A percentile compares a stretch with the other conserved stretches of the same genome.
Evolutionary conservation across 495 filamentous ascomycete species (phyloP).

Genomic region (Parachaetomium inaequale): DNA sequence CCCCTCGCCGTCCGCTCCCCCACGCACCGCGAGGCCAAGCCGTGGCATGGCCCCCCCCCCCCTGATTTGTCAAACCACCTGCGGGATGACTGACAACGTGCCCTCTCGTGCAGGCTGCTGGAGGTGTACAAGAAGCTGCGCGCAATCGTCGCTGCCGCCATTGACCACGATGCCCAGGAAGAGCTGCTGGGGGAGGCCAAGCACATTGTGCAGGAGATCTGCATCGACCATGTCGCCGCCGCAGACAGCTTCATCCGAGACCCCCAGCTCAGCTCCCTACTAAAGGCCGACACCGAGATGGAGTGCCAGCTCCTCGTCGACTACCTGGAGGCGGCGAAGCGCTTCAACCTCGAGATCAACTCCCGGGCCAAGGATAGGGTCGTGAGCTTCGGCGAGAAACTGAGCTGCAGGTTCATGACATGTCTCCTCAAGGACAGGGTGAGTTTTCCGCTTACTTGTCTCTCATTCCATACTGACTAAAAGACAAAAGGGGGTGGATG

Average conservation of each 20-base stretch:
- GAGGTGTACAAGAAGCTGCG: slow-evolving; percentile 63
- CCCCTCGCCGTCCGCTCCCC: slow-evolving; percentile 4
- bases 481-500: slow-evolving; percentile 58
- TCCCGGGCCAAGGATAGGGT: slow-evolving; percentile 82
- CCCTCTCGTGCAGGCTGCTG: slow-evolving; percentile 38
- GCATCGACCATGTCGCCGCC: slow-evolving; percentile 66
- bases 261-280: slow-evolving; percentile 52
- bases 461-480: neutral
- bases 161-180: slow-evolving; percentile 56
- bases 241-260: slow-evolving; percentile 60
- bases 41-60: neutral
- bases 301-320: slow-evolving; percentile 66
- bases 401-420: slow-evolving; percentile 85
- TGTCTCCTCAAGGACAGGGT: slow-evolving; percentile 66
- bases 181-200: slow-evolving; percentile 67
- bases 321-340: slow-evolving; percentile 52
- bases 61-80: slow-evolving; percentile 14
- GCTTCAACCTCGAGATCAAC: slow-evolving; percentile 68
- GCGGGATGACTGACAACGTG: slow-evolving; percentile 22
- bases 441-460: neutral
- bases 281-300: slow-evolving; percentile 59
- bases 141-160: slow-evolving; percentile 64
- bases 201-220: slow-evolving; percentile 68
- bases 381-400: slow-evolving; percentile 87
- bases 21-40: neutral